These are phyloP conservation scores for Pyrenula aspistea DNA, from an alignment of 495 filamentous ascomycete species.

Conservation along the genomic window DNA sequence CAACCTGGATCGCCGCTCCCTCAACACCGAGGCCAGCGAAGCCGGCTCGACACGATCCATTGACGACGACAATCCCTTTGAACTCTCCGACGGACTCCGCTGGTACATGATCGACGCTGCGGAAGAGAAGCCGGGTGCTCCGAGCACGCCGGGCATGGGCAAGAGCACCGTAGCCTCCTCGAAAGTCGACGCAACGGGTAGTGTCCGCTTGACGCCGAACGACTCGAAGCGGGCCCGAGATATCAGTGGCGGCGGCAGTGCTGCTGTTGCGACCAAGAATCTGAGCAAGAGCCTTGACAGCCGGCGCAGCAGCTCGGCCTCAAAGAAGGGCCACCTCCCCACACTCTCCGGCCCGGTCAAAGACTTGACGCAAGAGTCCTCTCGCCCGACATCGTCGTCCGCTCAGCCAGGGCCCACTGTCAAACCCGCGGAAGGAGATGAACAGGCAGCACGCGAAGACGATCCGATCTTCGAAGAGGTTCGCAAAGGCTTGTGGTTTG, in stretches of 20 bases:
- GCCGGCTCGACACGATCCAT: conserved; percentile 34
- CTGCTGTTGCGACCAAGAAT: conserved; percentile 62
- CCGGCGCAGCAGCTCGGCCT: conserved; percentile 72
- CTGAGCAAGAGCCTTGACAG: conserved; percentile 81
- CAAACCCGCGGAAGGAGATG: conserved; percentile 20
- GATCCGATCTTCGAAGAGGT: conserved; percentile 35
- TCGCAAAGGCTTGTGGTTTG: conserved; percentile 33
- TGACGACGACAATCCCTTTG: conserved; percentile 97
- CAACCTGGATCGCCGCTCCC: conserved; percentile 33
- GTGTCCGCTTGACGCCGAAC: conserved; percentile 30
- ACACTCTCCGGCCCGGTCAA: conserved; percentile 1
- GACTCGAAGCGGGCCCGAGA: conserved; percentile 25
- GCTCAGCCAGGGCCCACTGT: conserved; percentile 22
- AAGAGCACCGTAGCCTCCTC: conserved; percentile 87
- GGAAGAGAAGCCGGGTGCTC: conserved; percentile 93
- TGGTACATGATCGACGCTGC: conserved; percentile 93
- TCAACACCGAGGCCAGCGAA: conserved; percentile 38
- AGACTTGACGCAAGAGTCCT: conserved; percentile 1
- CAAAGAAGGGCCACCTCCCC: conserved; percentile 45
- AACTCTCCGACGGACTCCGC: conserved; percentile 84
- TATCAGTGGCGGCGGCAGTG: conserved; percentile 37
- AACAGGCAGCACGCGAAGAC: conserved; percentile 19
- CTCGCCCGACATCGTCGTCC: conserved; percentile 12
- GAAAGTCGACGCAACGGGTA: conserved; percentile 73
- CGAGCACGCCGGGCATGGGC: conserved; percentile 74